Percentiles rank a stretch among this genome's conserved stretches.
Conservation (phyloP, 257 asterid species). For the Jacaranda copaia region DNA sequence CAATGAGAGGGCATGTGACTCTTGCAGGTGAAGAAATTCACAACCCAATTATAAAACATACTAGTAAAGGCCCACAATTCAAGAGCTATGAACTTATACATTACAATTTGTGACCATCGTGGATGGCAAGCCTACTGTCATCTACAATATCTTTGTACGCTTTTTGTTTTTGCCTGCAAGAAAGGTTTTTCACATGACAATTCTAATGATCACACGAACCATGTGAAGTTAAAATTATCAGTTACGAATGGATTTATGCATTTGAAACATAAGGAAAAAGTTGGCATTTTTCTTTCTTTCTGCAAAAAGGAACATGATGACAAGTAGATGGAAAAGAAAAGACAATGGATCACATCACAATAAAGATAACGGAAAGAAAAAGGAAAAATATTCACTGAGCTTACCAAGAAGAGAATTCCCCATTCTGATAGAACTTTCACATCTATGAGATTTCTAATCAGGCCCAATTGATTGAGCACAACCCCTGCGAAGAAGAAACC, state of each 20-base stretch:
- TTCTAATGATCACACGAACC: not conserved
- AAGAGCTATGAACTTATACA: not conserved
- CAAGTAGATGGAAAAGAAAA: not conserved
- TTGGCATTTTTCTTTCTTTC: not conserved
- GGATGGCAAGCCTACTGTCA: not conserved
- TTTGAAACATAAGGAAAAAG: not conserved
- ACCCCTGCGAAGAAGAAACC: slow-evolving; percentile 99
- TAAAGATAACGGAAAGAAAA: not conserved
- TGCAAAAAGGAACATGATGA: slow-evolving; percentile 4
- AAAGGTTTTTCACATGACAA: not conserved
- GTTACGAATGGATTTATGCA: not conserved
- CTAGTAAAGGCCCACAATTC: slow-evolving; percentile 7
- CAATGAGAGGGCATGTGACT: not conserved
- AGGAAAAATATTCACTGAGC: slow-evolving; percentile 30
- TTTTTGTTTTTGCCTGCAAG: not conserved
- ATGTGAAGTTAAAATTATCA: not conserved
- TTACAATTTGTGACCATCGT: not conserved
- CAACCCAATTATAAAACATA: slow-evolving; percentile 14
- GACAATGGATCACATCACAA: not conserved
- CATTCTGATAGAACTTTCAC: slow-evolving; percentile 97
- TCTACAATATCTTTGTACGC: not conserved
- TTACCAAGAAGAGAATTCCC: slow-evolving; percentile 99
- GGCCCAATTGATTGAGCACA: slow-evolving; percentile 94
- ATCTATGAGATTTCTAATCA: slow-evolving; percentile 87
- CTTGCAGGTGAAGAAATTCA: slow-evolving; percentile 24